These are phyloP conservation scores for Albatrellus ellisii DNA, from an alignment of 768 basidiomycete genomes.

Conservation along the genomic window DNA sequence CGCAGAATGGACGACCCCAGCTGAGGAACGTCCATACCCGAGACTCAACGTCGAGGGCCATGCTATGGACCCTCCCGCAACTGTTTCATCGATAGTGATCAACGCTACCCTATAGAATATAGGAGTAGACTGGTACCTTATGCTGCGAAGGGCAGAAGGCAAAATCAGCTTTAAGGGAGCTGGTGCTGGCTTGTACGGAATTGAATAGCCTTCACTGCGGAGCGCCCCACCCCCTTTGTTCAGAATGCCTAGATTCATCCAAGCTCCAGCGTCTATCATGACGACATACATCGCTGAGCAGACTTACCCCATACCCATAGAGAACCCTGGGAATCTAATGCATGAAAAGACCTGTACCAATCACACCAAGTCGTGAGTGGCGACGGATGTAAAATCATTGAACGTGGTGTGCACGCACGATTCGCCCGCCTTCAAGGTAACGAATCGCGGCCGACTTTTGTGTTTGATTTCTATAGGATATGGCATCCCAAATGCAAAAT, in stretches of 20 bases:
- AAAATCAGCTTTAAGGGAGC: no score
- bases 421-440: slow-evolving; percentile 67
- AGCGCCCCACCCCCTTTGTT: slow-evolving; percentile 23
- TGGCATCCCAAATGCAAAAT: slow-evolving; percentile 39
- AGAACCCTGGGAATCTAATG: slow-evolving; percentile 60
- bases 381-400: background rate
- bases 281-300: background rate
- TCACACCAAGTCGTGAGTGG: no score
- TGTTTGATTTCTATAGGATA: slow-evolving; percentile 53
- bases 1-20: slow-evolving; percentile 69
- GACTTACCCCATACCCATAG: slow-evolving; percentile 68
- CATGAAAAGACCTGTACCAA: slow-evolving; percentile 69
- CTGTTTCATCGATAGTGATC: slow-evolving; percentile 25
- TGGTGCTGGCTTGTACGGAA: no score
- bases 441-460: slow-evolving; percentile 47
- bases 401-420: slow-evolving; percentile 38
- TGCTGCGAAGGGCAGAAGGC: slow-evolving; percentile 41
- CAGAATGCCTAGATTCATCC: background rate
- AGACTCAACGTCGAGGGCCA: slow-evolving; percentile 43
- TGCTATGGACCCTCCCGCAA: slow-evolving; percentile 66
- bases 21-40: slow-evolving; percentile 63
- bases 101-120: slow-evolving; percentile 1
- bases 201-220: no score
- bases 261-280: background rate
- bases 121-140: slow-evolving; percentile 63